phyloP scores from a whole-genome alignment of 306 rosid species.

The Medicago ruthenica region DNA sequence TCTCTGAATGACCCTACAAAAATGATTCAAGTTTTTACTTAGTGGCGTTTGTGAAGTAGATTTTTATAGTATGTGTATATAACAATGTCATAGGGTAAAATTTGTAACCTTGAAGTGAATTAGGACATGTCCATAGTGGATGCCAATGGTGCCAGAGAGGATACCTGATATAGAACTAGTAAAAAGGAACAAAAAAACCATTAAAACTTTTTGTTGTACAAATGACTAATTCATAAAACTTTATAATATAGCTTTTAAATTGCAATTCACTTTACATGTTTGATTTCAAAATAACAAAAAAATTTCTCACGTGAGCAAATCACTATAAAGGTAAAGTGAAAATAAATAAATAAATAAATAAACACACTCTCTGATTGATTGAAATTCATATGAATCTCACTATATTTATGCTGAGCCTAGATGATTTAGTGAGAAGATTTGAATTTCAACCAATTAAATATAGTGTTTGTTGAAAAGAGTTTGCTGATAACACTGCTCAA shows the following conservation, averaged over 20 bases:
- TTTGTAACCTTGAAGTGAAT: constrained; percentile 79
- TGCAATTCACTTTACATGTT: neutral
- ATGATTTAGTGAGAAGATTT: too few species aligned
- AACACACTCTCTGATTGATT: too few species aligned
- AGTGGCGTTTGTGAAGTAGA: constrained; percentile 3
- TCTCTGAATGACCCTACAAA: constrained; percentile 68
- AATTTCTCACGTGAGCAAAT: too few species aligned
- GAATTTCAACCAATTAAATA: too few species aligned
- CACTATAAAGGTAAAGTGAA: too few species aligned
- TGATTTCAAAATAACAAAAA: neutral
- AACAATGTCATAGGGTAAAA: neutral
- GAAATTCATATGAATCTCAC: too few species aligned
- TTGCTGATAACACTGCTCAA: too few species aligned
- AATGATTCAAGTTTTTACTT: constrained; percentile 12
- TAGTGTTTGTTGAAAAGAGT: too few species aligned
- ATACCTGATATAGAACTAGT: constrained; percentile 76
- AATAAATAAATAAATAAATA: too few species aligned
- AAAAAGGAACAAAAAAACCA: neutral
- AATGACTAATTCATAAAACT: neutral
- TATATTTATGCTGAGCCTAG: too few species aligned
- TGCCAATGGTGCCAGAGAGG: constrained; percentile 77
- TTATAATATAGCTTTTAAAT: neutral
- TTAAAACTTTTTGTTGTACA: too few species aligned
- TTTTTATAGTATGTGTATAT: neutral
- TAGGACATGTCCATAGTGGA: constrained; percentile 87